phyloP scores from a whole-genome alignment of 208 protist genomes.

The Balamuthia mandrillaris region DNA sequence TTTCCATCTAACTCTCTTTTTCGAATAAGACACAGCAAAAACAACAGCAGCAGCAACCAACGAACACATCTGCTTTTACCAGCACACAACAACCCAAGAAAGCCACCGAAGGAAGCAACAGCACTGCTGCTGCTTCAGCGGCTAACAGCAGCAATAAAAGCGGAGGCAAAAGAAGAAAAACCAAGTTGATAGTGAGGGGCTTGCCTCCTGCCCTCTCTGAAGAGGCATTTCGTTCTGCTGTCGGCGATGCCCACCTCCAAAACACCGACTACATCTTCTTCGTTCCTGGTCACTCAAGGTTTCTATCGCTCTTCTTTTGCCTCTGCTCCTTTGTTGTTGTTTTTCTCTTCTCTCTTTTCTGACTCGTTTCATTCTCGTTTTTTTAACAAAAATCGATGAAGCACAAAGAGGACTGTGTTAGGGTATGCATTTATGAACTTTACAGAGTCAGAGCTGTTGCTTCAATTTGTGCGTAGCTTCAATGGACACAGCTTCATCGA shows the following conservation, averaged over 20 bases:
- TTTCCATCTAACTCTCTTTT: not conserved
- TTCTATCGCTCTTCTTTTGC: not conserved
- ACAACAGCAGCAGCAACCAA: too few relatives aligned
- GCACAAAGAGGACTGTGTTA: not conserved
- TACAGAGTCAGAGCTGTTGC: not conserved
- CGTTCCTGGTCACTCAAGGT: conserved; percentile 22
- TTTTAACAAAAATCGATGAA: not conserved
- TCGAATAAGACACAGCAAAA: too few relatives aligned
- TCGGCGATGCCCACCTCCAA: not conserved
- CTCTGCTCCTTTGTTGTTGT: not conserved
- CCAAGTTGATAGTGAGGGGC: not conserved
- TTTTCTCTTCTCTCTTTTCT: not conserved
- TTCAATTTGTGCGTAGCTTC: conserved; percentile 19
- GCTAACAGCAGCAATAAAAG: not conserved
- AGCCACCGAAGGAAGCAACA: too few relatives aligned
- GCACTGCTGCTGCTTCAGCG: too few relatives aligned
- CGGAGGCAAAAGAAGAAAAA: not conserved
- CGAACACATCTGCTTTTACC: too few relatives aligned
- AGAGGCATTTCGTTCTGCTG: not conserved
- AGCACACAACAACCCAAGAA: too few relatives aligned
- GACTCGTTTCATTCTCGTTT: not conserved
- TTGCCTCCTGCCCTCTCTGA: conserved; percentile 2
- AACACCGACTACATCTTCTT: conserved; percentile 24
- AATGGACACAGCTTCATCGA: conserved; percentile 19
- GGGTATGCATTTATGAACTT: not conserved